Evolutionary conservation across 2,329 filamentous ascomycete genomes (phyloP).

Genomic region (Aureobasidium sp.): DNA sequence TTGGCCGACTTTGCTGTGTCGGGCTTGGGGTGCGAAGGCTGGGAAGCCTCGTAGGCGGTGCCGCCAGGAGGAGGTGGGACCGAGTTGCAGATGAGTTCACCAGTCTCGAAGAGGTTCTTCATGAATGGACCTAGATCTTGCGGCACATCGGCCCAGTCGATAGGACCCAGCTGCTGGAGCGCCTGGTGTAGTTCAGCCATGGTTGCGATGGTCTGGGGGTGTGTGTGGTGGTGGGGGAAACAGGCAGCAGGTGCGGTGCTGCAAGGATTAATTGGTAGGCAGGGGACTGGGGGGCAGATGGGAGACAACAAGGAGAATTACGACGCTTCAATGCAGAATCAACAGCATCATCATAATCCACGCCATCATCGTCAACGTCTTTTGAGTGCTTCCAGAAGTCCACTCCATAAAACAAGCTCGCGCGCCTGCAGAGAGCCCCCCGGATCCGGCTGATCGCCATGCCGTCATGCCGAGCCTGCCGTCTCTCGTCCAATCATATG

Average conservation of each 20-base stretch:
- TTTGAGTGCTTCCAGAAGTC: neutral
- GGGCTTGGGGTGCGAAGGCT: slow-evolving; percentile 50
- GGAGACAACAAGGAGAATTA: no score
- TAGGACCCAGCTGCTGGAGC: slow-evolving; percentile 34
- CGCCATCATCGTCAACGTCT: slow-evolving; percentile 5
- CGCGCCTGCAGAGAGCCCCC: neutral
- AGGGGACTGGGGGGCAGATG: no score
- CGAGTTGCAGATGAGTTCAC: slow-evolving; percentile 66
- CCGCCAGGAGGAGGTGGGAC: slow-evolving; percentile 52
- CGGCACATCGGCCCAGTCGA: slow-evolving; percentile 37
- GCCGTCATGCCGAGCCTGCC: neutral
- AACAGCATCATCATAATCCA: neutral
- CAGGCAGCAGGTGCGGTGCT: neutral
- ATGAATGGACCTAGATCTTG: slow-evolving; percentile 33
- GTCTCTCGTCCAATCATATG: neutral
- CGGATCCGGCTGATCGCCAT: neutral
- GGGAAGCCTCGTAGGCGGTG: slow-evolving; percentile 34
- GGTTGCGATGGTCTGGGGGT: neutral
- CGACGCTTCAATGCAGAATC: neutral
- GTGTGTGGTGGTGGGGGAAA: neutral
- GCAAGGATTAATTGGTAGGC: neutral
- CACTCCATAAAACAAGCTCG: slow-evolving; percentile 4
- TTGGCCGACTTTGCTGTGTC: slow-evolving; percentile 41
- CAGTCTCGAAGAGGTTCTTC: slow-evolving; percentile 38
- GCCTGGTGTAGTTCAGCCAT: slow-evolving; percentile 38